These are phyloP conservation scores for Aspergillus sp. DNA, from an alignment of 2,329 filamentous ascomycete genomes.

Conservation along the genomic window DNA sequence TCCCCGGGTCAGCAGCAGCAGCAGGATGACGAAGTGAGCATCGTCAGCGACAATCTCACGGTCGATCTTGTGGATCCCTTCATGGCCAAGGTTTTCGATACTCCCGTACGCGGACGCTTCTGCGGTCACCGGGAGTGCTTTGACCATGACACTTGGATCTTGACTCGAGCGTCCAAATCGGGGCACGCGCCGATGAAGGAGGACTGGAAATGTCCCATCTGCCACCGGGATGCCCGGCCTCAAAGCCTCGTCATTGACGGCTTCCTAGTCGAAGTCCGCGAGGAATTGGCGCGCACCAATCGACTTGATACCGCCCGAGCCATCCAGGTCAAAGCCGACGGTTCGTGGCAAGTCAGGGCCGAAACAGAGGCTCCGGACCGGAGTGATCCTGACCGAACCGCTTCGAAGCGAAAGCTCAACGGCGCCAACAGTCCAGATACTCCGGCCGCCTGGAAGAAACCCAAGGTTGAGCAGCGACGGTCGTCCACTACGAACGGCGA, in stretches of 20 bases:
- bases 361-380: constrained; percentile 24
- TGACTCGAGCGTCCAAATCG: constrained; percentile 55
- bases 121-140: constrained; percentile 88
- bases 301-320: constrained; percentile 55
- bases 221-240: constrained; percentile 73
- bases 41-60: constrained; percentile 58
- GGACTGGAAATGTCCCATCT: constrained; percentile 85
- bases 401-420: constrained; percentile 18
- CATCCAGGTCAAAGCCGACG: constrained; percentile 64
- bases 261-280: constrained; percentile 66
- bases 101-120: constrained; percentile 66
- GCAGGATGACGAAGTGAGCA: constrained; percentile 60
- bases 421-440: constrained; percentile 2
- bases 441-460: constrained; percentile 7
- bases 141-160: constrained; percentile 79
- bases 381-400: neutral
- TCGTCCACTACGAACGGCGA: neutral
- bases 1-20: constrained; percentile 29
- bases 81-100: constrained; percentile 61
- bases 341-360: constrained; percentile 61
- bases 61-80: constrained; percentile 69
- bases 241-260: constrained; percentile 68
- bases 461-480: constrained; percentile 11
- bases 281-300: constrained; percentile 51
- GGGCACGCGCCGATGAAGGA: constrained; percentile 44